Base-by-base conservation (phyloP, 352 stramenopile species). In the Globisporangium paddicum region DNA sequence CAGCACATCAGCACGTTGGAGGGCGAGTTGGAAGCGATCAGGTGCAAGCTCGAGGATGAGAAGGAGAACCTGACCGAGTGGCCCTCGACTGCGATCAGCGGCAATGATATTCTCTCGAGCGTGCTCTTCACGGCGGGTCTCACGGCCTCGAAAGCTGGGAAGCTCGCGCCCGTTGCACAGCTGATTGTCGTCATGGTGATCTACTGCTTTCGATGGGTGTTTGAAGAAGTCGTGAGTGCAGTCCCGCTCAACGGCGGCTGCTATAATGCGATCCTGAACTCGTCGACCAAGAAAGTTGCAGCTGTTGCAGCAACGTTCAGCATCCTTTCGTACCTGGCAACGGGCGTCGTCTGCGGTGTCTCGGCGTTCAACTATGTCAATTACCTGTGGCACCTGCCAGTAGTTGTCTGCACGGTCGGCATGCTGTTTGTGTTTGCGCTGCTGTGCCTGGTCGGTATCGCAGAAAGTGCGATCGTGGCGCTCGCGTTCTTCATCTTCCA, bases 201-300 rank as follows among this genome's bases (percentile, higher is more conserved):
- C 38, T 83, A 73, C 52, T 77, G 71, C 60, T 63, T 79, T 11
- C 71, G 74, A 2, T 82, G 71, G 40, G 82, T 96, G 19, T 90
- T 96, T 55, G 75, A 79, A 40, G 88, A 96, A 69, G 87, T 89
- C 37, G 75, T 95, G 55, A 87, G 71, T 45, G 86, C 86, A 5
- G 69, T 96, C 28, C 86, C 85, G 30, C 75, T 93, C 42, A 96
- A 96, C 68, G 88, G 88, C 35, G 88, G 88, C 32, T 89, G 77
- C 54, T 96, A 96, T 65, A 96, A 84, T 61, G 77, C 89, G 41
- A 74, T 96, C 32, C 68, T 96, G 30, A 95, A 96, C 66, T 83
- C 82, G n/a, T 87, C 82, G 8, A 84, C 68, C 23, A 96, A 96
- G 67, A 67, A 71, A 23, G 64, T 84, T 10, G 88, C 88, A 2